phyloP scores from a whole-genome alignment of 495 filamentous ascomycete genomes.

The Aspergillus bertholletiae region DNA sequence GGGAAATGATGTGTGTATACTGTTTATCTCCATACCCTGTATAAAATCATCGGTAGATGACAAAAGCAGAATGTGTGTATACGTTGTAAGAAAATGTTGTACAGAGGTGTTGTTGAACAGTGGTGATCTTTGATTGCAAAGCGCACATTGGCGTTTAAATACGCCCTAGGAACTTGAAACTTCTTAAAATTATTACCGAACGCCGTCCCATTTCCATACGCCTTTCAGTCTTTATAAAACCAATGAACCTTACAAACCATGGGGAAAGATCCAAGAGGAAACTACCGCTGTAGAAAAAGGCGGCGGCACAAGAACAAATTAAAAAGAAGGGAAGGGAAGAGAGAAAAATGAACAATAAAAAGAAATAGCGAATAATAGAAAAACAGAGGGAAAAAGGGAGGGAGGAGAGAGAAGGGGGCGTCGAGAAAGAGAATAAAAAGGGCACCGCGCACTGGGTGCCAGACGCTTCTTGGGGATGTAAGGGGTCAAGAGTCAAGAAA shows the following conservation, averaged over 20 bases:
- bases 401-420: background rate
- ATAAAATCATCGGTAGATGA: too few relatives aligned
- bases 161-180: background rate
- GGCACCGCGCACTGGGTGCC: background rate
- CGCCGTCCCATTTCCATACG: slow-evolving; percentile 18
- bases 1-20: too few relatives aligned
- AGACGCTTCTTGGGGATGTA: background rate
- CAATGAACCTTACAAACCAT: slow-evolving; percentile 3
- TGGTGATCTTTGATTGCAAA: background rate
- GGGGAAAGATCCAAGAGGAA: background rate
- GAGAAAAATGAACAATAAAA: background rate
- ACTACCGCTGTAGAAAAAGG: background rate
- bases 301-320: background rate
- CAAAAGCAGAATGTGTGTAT: too few relatives aligned
- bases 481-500: slow-evolving; percentile 13
- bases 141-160: background rate
- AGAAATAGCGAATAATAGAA: background rate
- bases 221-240: slow-evolving; percentile 5
- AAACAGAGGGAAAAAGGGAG: background rate
- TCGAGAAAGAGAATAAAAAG: background rate
- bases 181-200: slow-evolving; percentile 9
- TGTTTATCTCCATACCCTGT: too few relatives aligned
- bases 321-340: slow-evolving; percentile 2
- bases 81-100: background rate
- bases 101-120: background rate